Evolutionary conservation across 2,329 filamentous ascomycete species (phyloP), one percentile per base, ranked within the genome.

Genomic region (Teratosphaeria zuluensis): DNA sequence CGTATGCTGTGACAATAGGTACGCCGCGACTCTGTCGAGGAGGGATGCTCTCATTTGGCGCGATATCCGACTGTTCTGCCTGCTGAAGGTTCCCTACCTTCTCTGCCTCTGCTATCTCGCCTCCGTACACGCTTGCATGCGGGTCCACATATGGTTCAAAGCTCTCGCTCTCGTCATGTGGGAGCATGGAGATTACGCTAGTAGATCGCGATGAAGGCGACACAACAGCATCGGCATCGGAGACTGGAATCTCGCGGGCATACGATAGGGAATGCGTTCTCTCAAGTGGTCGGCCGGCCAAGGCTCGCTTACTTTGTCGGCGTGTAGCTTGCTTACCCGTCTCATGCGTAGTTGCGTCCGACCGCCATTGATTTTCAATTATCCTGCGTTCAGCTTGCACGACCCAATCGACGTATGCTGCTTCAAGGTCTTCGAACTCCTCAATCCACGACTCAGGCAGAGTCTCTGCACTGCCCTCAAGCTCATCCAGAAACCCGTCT

Each of bases 381-480:
- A 92, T 81, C 66, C 82, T 86, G 60, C 81, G 81, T 68, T 95
- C 90, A 33, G 89, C 91, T 54, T 86, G 81, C 54, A 87, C 85
- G 51, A 86, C 84, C 94, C 94, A 99, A 28, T 85, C 81, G 7
- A 85, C 83, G 72, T 92, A 96, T 32, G 86, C 82, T 11, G 81
- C 78, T 72, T 99, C 94, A 4, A 95, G 78, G 0, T 76, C 74
- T 71, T 97, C 94, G 75, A 97, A 87, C 4, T 86, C 82, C 66
- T 95, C 90, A 58, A 97, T 84, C 94, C 92, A 99, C 31, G 77
- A 72, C 48, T 95, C 88, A 0, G 94, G 94, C 9, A 99, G 77
- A 0, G 88, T 90, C 68, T 99, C 94, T 51, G 87, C 80, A 57
- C 85, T 80, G 1, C 90, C 92, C 72, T 97, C 94, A 1, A 97